Evolutionary conservation across 805 yeast genomes (phyloP).

Genomic region (Alloascoidea hylecoeti): DNA sequence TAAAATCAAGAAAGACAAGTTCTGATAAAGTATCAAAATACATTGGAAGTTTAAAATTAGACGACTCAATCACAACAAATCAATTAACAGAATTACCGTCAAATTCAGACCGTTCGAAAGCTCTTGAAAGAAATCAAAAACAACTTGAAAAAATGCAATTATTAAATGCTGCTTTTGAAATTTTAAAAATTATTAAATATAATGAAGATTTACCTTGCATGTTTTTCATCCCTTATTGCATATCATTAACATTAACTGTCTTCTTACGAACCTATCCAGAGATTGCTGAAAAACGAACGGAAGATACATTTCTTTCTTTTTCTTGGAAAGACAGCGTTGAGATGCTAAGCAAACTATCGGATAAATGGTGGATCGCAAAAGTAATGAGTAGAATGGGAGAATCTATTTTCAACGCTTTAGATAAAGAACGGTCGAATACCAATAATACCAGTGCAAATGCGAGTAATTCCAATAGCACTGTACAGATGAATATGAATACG

Average conservation of each 20-base stretch:
- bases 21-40: not conserved
- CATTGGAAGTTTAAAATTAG: constrained; percentile 2
- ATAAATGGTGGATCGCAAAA: constrained; percentile 21
- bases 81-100: constrained; percentile 2
- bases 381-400: constrained; percentile 20
- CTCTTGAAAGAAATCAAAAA: constrained; percentile 1
- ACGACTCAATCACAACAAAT: constrained; percentile 1
- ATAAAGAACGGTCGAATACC: constrained; percentile 1
- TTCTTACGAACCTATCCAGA: constrained; percentile 16
- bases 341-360: constrained; percentile 13
- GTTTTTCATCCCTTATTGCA: constrained; percentile 19
- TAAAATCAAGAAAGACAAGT: constrained; percentile 3
- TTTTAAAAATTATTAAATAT: constrained; percentile 13
- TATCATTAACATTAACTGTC: constrained; percentile 20
- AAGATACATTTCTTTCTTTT: constrained; percentile 6
- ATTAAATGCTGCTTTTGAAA: constrained; percentile 12
- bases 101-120: constrained; percentile 3
- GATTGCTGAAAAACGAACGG: constrained; percentile 11
- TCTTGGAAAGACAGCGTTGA: constrained; percentile 16
- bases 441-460: no score
- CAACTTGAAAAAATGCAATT: not conserved
- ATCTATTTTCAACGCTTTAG: constrained; percentile 12
- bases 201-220: constrained; percentile 14
- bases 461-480: constrained; percentile 5
- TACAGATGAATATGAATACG: constrained; percentile 1